Evolutionary conservation across 1,139 yeast genomes (phyloP), one percentile per base, ranked within the genome.

Genomic region (Geotrichum phurueaensis): DNA sequence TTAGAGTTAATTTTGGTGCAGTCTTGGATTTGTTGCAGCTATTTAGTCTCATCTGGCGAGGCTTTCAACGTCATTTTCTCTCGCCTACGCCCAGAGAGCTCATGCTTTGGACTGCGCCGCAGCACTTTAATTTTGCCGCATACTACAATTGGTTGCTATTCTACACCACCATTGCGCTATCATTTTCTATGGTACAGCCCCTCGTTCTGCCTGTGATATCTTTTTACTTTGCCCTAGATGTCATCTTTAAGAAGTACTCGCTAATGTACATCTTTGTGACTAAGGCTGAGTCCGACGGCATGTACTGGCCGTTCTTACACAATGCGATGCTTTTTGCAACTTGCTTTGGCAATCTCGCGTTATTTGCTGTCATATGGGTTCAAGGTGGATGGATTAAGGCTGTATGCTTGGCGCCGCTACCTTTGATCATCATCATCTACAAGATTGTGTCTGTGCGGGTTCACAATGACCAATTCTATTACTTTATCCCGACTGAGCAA

Each of bases 111-210:
- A 67, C 73, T 1, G 73, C 75, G 15, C 78, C 79, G 0, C 77
- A 73, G 60, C 68, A 69, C 20, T 75, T 74, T 61, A 71, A 69
- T 47, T 76, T 69, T 60, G 76, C 79, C 0, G 64, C 69, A 4
- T 68, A 72, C 56, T 75, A 71, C 65, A 73, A 74, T 54, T 73
- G 73, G 73, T 58, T 71, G 13, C 65, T 76, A 53, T 76, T 76
- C 62, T 73, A 76, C 62, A 64, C 73, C 29, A 75, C 78, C 1
- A 73, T 76, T 58, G 78, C 76, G 1, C 66, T 76, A 5, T 72
- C 75, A 1, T 76, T 76, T 63, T 73, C 79, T 0, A 67, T 74
- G 4, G 69, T 76, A 39, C 79, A 76, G 65, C 79, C 79, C 2
- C 64, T 76, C 29, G 72, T 76, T 29, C 64, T 76, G 31, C 75